Conservation (phyloP, 1,284 basidiomycete species). For the Xerocomus nothofagi region DNA sequence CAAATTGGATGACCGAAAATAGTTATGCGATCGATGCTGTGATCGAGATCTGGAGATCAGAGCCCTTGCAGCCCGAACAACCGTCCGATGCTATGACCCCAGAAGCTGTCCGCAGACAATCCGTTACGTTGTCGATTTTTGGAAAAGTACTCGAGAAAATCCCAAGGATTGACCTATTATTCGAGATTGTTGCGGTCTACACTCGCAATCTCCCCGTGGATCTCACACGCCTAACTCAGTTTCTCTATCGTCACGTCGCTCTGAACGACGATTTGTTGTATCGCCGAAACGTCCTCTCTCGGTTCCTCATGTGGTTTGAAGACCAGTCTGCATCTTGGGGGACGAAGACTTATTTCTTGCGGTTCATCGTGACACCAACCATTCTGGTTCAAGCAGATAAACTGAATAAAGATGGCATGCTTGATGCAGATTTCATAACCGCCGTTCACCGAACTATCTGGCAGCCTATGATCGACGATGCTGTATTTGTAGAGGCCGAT, state of each 20-base stretch:
- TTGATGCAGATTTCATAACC: slow-evolving; percentile 71
- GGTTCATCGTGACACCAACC: slow-evolving; percentile 88
- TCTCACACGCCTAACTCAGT: slow-evolving; percentile 78
- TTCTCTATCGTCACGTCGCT: slow-evolving; percentile 88
- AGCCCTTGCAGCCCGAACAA: slow-evolving; percentile 50
- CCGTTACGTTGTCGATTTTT: slow-evolving; percentile 76
- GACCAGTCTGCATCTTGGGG: slow-evolving; percentile 66
- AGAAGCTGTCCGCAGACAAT: slow-evolving; percentile 63
- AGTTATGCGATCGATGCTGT: slow-evolving; percentile 66
- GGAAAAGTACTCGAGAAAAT: slow-evolving; percentile 66
- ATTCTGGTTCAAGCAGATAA: slow-evolving; percentile 77
- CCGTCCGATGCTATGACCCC: slow-evolving; percentile 47
- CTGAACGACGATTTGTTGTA: slow-evolving; percentile 62
- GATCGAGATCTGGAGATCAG: slow-evolving; percentile 70
- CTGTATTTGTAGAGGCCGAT: slow-evolving; percentile 62
- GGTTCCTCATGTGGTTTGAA: slow-evolving; percentile 86
- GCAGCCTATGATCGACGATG: slow-evolving; percentile 69
- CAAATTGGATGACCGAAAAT: slow-evolving; percentile 75
- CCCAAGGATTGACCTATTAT: slow-evolving; percentile 83
- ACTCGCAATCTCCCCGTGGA: slow-evolving; percentile 84
- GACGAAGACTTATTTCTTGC: slow-evolving; percentile 86
- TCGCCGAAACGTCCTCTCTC: slow-evolving; percentile 80
- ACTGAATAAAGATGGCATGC: slow-evolving; percentile 52
- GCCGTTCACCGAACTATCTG: slow-evolving; percentile 78
- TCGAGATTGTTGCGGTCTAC: slow-evolving; percentile 86